Evolutionary conservation across 345 rosid species (phyloP), one percentile per base, ranked within the genome.

Genomic region (Lumnitzera littorea): DNA sequence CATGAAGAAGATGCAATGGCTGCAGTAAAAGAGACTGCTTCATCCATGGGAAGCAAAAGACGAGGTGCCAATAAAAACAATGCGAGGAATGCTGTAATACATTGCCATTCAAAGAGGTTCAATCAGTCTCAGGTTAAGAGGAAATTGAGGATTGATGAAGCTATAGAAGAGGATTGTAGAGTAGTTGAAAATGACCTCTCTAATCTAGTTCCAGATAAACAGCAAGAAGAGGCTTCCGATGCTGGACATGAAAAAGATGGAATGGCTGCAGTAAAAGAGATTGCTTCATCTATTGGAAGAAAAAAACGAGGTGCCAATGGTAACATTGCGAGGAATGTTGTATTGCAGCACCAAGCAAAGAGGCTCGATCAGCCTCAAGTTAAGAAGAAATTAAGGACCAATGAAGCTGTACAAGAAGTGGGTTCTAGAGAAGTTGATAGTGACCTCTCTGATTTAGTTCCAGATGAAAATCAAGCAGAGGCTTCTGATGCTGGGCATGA

Each of bases 141-240:
- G 29, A 55, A 24, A 52, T 62, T 43, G 15, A 57, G 31, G 8
- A 46, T 55, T 48, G 69, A 24, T 51, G 65, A 65, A 55, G 58
- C 48, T 31, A 17, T 48, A 56, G 67, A 16, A 36, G 55, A 16
- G 49, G 49, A 31, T 62, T 36, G 31, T 4, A 43, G 57, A 62
- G 54, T 56, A 46, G 56, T 57, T 53, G 65, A 5, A 41, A 65
- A 63, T 48, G 16, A 41, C 41, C 46, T 31, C 53, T 23, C 56
- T 31, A 62, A 53, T 46, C 55, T 13, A 48, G 51, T 15, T 55
- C 36, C 24, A 31, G 67, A 48, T 47, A 57, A 29, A 41, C 27
- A 2, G 29, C 47, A 52, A 49, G 57, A 17, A 46, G 65, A 59
- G 31, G 9, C 29, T 24, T 41, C 13, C 16, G 27, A 24, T 60